Percentiles rank a stretch among this genome's conserved stretches.
Evolutionary conservation across 495 filamentous ascomycete species (phyloP).

Genomic region (Neurospora tetrasperma): DNA sequence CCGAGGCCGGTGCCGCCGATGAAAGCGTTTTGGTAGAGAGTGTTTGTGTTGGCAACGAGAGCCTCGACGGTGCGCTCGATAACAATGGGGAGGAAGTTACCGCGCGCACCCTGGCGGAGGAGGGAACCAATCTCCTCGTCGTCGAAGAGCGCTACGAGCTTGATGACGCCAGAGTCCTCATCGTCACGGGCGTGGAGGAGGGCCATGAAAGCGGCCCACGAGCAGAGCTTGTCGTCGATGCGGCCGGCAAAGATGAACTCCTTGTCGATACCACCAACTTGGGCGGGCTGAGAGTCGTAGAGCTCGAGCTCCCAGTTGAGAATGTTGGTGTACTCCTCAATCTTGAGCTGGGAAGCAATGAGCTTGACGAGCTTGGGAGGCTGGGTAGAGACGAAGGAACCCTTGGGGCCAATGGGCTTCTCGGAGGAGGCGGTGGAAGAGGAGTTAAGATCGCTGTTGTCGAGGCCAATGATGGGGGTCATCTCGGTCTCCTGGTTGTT

Average conservation of each 20-base stretch:
- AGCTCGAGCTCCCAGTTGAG: conserved; percentile 98
- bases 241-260: conserved; percentile 93
- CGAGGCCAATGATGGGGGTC: conserved; percentile 86
- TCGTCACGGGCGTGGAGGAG: conserved; percentile 56
- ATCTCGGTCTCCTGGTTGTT: conserved; percentile 90
- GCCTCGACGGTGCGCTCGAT: conserved; percentile 73
- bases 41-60: conserved; percentile 31
- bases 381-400: conserved; percentile 69
- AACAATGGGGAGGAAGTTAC: conserved; percentile 72
- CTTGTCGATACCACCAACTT: conserved; percentile 75
- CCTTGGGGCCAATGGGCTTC: conserved; percentile 33
- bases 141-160: conserved; percentile 85
- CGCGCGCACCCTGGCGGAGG: conserved; percentile 78
- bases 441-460: conserved; percentile 50
- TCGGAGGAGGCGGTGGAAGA: conserved; percentile 17
- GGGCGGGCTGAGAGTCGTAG: conserved; percentile 80
- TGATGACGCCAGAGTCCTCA: conserved; percentile 51
- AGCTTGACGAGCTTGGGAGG: conserved; percentile 74
- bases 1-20: conserved; percentile 15
- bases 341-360: conserved; percentile 62
- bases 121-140: conserved; percentile 91
- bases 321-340: conserved; percentile 60
- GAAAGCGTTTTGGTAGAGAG: conserved; percentile 24
- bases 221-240: conserved; percentile 96
- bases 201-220: conserved; percentile 80